A percentile compares a stretch with the other conserved stretches of the same genome.
phyloP scores from a whole-genome alignment of 2,329 filamentous ascomycete species.

The Lizonia empirigonia region DNA sequence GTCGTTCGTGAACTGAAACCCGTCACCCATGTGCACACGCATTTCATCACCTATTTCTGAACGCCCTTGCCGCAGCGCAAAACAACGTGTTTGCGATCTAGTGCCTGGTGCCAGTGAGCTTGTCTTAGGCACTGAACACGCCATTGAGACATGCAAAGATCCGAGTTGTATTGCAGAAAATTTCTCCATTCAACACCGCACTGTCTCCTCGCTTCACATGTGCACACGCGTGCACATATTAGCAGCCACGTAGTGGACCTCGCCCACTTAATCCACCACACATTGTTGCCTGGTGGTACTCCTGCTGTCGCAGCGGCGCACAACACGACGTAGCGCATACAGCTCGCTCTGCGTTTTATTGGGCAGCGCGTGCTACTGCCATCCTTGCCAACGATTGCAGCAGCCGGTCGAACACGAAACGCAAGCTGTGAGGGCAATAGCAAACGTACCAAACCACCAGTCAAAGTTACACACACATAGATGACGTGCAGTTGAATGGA shows the following conservation, averaged over 20 bases:
- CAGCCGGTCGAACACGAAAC: constrained; percentile 5
- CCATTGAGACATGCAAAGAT: constrained; percentile 5
- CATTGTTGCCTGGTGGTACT: constrained; percentile 7
- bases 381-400: constrained; percentile 1
- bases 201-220: constrained; percentile 10
- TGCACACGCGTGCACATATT: constrained; percentile 8
- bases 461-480: constrained; percentile 3
- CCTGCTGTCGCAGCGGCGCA: constrained; percentile 9
- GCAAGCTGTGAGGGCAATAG: not conserved
- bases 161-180: not conserved
- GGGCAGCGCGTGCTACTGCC: not conserved
- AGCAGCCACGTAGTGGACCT: constrained; percentile 10
- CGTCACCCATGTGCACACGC: constrained; percentile 12
- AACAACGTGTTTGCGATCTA: constrained; percentile 13
- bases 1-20: constrained; percentile 15
- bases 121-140: constrained; percentile 6
- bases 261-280: not conserved
- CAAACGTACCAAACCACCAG: constrained; percentile 3
- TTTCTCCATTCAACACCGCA: constrained; percentile 1
- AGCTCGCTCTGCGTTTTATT: not conserved
- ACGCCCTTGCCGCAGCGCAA: constrained; percentile 8
- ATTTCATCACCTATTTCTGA: constrained; percentile 8
- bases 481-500: constrained; percentile 7
- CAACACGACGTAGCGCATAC: constrained; percentile 3
- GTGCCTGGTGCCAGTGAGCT: not conserved